Evolutionary conservation across 148 eudicot genomes (phyloP), one percentile per base, ranked within the genome.

Genomic region (Chenopodium suecicum): DNA sequence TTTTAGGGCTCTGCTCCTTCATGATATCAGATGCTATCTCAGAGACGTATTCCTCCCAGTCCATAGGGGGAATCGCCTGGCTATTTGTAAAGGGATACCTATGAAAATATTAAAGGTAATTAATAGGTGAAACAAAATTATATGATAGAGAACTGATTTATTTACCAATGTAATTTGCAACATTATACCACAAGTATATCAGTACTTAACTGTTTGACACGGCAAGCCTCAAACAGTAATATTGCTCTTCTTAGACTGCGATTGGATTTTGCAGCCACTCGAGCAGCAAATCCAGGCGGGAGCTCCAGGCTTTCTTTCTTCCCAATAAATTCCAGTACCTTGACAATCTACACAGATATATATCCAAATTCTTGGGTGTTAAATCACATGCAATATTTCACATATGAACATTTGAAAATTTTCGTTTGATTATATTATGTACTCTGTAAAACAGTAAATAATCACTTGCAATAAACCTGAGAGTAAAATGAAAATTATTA

Each of bases 1-100:
- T 89, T 91, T 95, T 95, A 60, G 99, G 99, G 89, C 98, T 93
- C 88, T 93, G 99, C 86, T 93, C 99, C 80, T 90, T 93, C 93
- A 95, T 88, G 76, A 95, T 91, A 86, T 94, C 95, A 80, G 94
- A 91, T 74, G 97, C 92, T 82, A 95, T 95, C 82, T 90, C 97
- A 29, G 87, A 88, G 75, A 95, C 84, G 88, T 92, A 95, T 82
- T 92, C 93, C 88, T 95, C 99, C 99, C 99, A 95, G 74, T 95
- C 99, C 98, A 95, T 93, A 66, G 94, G 92, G 46, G 98, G 91
- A 87, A 95, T 91, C 13, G 82, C 74, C 87, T 95, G 99, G 83
- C 89, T 88, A 83, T 52, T 78, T n/a, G 94, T 88, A 79, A 93
- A 95, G 48, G 99, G 99, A 84, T 93, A 92, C 91, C 99, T 95